Conservation (phyloP, 2,329 filamentous ascomycete genomes). For the Aspergillus costaricaensis region DNA sequence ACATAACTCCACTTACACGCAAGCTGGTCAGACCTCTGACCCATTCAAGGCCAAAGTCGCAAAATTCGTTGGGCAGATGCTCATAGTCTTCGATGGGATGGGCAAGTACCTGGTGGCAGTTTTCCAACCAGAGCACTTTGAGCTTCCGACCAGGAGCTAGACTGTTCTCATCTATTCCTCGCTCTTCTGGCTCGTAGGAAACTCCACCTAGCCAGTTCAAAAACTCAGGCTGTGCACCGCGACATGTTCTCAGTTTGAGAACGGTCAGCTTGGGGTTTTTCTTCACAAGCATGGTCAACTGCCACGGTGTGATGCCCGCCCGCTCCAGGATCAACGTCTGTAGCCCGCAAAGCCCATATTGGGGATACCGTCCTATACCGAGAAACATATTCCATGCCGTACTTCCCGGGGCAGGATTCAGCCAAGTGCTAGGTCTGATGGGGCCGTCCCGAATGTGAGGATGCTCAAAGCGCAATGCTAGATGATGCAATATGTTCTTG, state of each 20-base stretch:
- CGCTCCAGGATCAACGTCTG: constrained; percentile 35
- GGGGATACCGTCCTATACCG: constrained; percentile 28
- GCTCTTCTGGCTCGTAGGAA: constrained; percentile 15
- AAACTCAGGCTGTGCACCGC: constrained; percentile 37
- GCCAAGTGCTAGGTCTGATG: constrained; percentile 33
- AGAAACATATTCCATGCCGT: constrained; percentile 36
- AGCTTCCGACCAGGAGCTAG: constrained; percentile 25
- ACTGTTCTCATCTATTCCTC: not conserved
- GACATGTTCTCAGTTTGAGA: constrained; percentile 35
- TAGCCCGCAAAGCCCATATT: constrained; percentile 26
- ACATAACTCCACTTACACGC: constrained; percentile 20
- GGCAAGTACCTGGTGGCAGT: constrained; percentile 25
- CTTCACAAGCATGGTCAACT: constrained; percentile 36
- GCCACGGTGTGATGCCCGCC: constrained; percentile 37
- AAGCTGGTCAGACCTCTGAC: constrained; percentile 26
- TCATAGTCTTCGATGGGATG: constrained; percentile 15
- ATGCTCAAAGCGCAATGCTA: constrained; percentile 40
- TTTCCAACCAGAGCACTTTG: constrained; percentile 31
- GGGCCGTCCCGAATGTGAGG: constrained; percentile 35
- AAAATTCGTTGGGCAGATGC: constrained; percentile 8
- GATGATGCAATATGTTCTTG: constrained; percentile 28
- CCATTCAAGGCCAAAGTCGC: constrained; percentile 31
- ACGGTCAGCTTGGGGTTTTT: constrained; percentile 31
- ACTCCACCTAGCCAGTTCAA: constrained; percentile 37
- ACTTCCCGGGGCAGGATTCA: constrained; percentile 27